A percentile compares a stretch with the other conserved stretches of the same genome.
Conservation (phyloP, 768 basidiomycete genomes). For the Auricularia sp. region DNA sequence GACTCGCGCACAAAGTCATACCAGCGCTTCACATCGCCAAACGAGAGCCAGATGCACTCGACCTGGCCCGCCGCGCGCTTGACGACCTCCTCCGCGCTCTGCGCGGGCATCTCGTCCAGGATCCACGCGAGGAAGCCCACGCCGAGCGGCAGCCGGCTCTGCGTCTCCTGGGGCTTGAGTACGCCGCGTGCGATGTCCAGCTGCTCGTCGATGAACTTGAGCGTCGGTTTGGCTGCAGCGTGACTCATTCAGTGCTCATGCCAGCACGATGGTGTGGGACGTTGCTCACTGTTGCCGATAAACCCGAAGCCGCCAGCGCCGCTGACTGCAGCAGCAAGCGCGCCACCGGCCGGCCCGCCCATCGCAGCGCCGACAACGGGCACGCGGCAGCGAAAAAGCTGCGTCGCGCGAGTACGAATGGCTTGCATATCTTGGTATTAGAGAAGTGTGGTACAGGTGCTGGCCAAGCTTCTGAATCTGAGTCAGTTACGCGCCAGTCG, state of each 20-base stretch:
- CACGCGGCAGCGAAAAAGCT: background rate
- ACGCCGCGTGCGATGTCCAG: conserved; percentile 40
- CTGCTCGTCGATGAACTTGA: conserved; percentile 33
- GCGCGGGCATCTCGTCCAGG: conserved; percentile 38
- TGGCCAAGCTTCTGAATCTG: background rate
- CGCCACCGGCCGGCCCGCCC: conserved; percentile 59
- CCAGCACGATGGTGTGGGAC: background rate
- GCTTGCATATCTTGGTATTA: background rate
- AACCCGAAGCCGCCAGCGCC: conserved; percentile 71
- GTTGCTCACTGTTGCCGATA: conserved; percentile 43
- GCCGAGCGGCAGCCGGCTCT: conserved; percentile 43
- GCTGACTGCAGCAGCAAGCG: conserved; percentile 49
- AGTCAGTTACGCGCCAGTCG: too few relatives aligned
- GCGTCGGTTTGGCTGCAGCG: conserved; percentile 37
- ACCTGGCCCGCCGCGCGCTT: conserved; percentile 44
- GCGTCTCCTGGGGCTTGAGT: conserved; percentile 15
- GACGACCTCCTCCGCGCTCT: conserved; percentile 28
- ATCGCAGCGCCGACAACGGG: conserved; percentile 62
- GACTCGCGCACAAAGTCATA: conserved; percentile 47
- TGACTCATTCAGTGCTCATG: conserved; percentile 14
- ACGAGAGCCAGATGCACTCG: conserved; percentile 65
- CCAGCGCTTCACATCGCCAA: conserved; percentile 56
- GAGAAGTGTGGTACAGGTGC: background rate
- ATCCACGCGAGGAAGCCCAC: conserved; percentile 69
- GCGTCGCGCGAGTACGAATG: background rate